phyloP scores from a whole-genome alignment of 331 rosid species.

The Spiraea crenata region DNA sequence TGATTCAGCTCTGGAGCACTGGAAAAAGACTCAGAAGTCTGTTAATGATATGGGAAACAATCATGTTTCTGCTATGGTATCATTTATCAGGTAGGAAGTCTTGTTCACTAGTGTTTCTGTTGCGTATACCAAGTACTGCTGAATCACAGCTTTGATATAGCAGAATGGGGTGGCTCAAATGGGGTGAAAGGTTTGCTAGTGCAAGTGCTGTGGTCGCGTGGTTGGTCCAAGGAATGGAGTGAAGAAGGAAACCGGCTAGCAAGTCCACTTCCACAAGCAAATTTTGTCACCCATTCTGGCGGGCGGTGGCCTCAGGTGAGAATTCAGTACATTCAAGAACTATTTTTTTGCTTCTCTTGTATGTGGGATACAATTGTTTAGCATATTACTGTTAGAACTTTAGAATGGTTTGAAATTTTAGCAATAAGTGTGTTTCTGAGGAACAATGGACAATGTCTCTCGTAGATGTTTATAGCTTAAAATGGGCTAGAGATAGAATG shows the following conservation, averaged over 20 bases:
- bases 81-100: conserved; percentile 61
- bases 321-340: conserved; percentile 1
- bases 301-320: conserved; percentile 95
- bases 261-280: conserved; percentile 56
- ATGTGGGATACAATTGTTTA: not conserved
- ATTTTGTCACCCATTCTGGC: conserved; percentile 67
- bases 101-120: not conserved
- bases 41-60: conserved; percentile 62
- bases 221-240: conserved; percentile 85
- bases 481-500: not conserved
- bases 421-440: not conserved
- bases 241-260: conserved; percentile 66
- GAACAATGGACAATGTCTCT: not conserved
- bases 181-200: conserved; percentile 62
- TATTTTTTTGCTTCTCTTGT: not conserved
- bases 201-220: conserved; percentile 73
- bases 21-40: conserved; percentile 52
- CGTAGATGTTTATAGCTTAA: not conserved
- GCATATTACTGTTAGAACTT: not conserved
- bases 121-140: conserved; percentile 9
- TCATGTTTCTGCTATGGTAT: conserved; percentile 50
- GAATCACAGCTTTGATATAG: conserved; percentile 79
- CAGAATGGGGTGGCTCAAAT: conserved; percentile 78
- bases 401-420: not conserved
- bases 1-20: conserved; percentile 54